phyloP scores from a whole-genome alignment of 1,284 basidiomycete genomes.

The Bondarzewia mesenterica region DNA sequence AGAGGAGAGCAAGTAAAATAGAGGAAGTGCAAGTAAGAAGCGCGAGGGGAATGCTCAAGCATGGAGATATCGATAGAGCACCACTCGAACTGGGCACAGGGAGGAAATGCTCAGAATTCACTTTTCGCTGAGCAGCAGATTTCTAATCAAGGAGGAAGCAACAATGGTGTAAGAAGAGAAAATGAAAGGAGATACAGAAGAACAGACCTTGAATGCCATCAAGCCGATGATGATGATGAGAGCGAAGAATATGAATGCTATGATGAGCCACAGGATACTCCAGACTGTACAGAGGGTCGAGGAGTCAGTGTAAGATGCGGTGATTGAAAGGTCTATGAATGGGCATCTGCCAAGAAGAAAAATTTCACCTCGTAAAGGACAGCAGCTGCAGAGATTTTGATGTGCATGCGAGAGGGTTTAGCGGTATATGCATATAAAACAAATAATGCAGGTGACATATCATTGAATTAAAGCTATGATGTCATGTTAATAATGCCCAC shows the following conservation, averaged over 20 bases:
- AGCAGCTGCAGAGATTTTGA: constrained; percentile 85
- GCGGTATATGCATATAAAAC: too few relatives aligned
- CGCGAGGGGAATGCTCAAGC: not conserved
- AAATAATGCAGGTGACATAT: too few relatives aligned
- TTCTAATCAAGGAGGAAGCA: constrained; percentile 32
- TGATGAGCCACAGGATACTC: constrained; percentile 88
- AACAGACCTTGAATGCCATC: constrained; percentile 72
- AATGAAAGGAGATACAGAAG: not conserved
- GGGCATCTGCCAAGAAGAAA: not conserved
- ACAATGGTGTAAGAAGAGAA: too few relatives aligned
- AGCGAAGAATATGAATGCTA: constrained; percentile 77
- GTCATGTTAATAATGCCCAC: too few relatives aligned
- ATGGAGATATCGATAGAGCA: constrained; percentile 1
- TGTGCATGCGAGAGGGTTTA: too few relatives aligned
- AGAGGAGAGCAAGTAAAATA: not conserved
- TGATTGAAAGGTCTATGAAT: not conserved
- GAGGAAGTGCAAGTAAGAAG: not conserved
- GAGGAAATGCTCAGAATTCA: constrained; percentile 46
- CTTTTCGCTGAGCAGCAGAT: constrained; percentile 43
- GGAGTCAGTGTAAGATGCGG: not conserved
- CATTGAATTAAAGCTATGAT: too few relatives aligned
- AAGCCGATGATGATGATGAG: constrained; percentile 79
- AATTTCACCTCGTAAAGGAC: constrained; percentile 52
- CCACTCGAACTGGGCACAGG: constrained; percentile 49
- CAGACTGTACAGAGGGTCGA: constrained; percentile 41